Evolutionary conservation across 176 grass and related monocot species (phyloP).

Genomic region (Triticum timopheevii): DNA sequence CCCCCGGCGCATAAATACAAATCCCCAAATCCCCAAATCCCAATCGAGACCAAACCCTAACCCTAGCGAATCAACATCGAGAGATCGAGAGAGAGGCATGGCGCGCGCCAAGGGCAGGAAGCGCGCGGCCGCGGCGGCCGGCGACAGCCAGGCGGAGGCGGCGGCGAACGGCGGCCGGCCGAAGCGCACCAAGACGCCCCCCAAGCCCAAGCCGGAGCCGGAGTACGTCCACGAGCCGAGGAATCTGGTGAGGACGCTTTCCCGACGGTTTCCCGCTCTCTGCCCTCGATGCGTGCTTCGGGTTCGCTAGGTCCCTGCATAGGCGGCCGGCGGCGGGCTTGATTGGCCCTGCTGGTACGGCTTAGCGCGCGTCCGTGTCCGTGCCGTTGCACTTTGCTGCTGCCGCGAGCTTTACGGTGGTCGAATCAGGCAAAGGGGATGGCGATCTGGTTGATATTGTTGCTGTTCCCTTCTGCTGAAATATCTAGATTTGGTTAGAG

Average conservation of each 20-base stretch:
- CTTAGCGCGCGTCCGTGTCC: neutral
- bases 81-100: slow-evolving; percentile 21
- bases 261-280: neutral
- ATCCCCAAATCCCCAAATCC: neutral
- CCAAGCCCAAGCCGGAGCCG: slow-evolving; percentile 42
- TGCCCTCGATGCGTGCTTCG: neutral
- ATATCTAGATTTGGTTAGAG: neutral
- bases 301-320: neutral
- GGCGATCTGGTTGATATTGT: neutral
- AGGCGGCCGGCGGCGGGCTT: neutral
- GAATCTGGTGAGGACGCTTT: slow-evolving; percentile 49
- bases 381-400: too few species aligned
- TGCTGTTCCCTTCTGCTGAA: neutral
- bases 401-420: neutral
- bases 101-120: slow-evolving; percentile 48
- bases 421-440: neutral
- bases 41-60: slow-evolving; percentile 41
- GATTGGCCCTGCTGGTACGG: neutral
- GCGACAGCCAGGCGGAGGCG: neutral
- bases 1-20: neutral
- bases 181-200: slow-evolving; percentile 33
- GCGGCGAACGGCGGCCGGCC: neutral
- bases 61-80: slow-evolving; percentile 12
- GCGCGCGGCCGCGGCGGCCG: slow-evolving; percentile 32
- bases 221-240: slow-evolving; percentile 62